These are phyloP conservation scores for Periconia sp. DNA, from an alignment of 2,329 filamentous ascomycete genomes.

Conservation along the genomic window DNA sequence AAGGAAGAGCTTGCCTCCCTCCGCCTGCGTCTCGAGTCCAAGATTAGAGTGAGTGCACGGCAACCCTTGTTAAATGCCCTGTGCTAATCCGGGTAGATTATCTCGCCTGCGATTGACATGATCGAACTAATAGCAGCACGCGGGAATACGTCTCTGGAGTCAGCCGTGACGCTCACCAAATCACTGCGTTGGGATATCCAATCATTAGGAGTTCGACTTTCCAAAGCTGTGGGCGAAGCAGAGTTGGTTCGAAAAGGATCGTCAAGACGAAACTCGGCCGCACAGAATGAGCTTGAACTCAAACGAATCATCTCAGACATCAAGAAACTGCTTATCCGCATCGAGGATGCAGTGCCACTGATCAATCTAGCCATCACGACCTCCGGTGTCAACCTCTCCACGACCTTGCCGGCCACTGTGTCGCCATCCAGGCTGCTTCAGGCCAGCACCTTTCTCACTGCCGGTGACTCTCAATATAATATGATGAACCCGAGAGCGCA, in stretches of 20 bases:
- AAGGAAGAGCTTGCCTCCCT: slow-evolving; percentile 72
- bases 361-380: slow-evolving; percentile 94
- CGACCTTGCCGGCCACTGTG: slow-evolving; percentile 75
- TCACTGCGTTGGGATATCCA: slow-evolving; percentile 82
- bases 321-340: slow-evolving; percentile 70
- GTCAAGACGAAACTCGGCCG: slow-evolving; percentile 52
- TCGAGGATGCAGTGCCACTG: slow-evolving; percentile 88
- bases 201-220: slow-evolving; percentile 72
- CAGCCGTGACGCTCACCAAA: slow-evolving; percentile 80
- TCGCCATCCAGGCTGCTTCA: slow-evolving; percentile 90
- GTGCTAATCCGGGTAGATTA: slow-evolving; percentile 58
- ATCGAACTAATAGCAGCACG: slow-evolving; percentile 83
- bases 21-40: slow-evolving; percentile 75
- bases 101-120: slow-evolving; percentile 88
- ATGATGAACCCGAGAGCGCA: slow-evolving; percentile 64
- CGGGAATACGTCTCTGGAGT: slow-evolving; percentile 80
- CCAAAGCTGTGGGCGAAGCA: slow-evolving; percentile 66
- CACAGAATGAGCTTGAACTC: slow-evolving; percentile 65
- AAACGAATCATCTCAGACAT: slow-evolving; percentile 73
- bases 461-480: slow-evolving; percentile 82
- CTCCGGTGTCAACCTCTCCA: slow-evolving; percentile 84
- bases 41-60: slow-evolving; percentile 68
- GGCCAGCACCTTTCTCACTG: slow-evolving; percentile 85
- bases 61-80: no score
- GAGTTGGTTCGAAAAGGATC: slow-evolving; percentile 53